Evolutionary conservation across 139 green algal genomes (phyloP), one percentile per base, ranked within the genome.

Genomic region (Coelastrella sp.): DNA sequence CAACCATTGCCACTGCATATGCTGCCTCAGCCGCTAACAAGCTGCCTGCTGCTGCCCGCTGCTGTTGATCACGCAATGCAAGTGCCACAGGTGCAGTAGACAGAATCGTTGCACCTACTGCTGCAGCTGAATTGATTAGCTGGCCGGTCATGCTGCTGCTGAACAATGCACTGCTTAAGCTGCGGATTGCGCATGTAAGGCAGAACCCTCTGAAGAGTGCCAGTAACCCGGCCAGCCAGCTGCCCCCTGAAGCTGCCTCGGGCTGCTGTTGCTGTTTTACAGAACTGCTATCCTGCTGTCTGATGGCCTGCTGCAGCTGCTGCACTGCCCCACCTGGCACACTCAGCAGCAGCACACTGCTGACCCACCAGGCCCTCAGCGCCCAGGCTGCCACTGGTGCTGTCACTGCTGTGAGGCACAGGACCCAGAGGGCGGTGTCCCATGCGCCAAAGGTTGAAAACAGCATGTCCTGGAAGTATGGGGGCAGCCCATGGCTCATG

Each of bases 381-480:
- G 74, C 73, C 85, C 85, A 90, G 66, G 73, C 74, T 75, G 72
- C 75, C 58, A 84, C 85, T 17, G 85, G 73, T 8, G 84, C 9
- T 49, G 74, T 73, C 61, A 25, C 72, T 74, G 73, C 74, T 74
- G 74, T 74, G 7, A 83, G 24, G 17, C 22, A 49, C 15, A 81
- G 0, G 15, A 8, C 49, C 66, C 84, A 88, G 24, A 80, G 68
- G 19, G 84, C 72, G 49, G 84, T 72, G 66, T 88, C 84, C 84
- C 84, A 88, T 4, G 68, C 84, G 7, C 66, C 84, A 58, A 88
- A 68, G 6, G 56, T 27, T 9, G 8, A 11, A 22, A 81, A 24
- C 35, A 88, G 84, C 49, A 88, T 19, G 66, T 88, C 66, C 61
- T 80, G 84, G 1, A 88, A 56, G 35, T 88, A 57, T 17, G 49